These are phyloP conservation scores for Triticum dicoccoides DNA, from an alignment of 176 grass and related monocot genomes.

Conservation along the genomic window DNA sequence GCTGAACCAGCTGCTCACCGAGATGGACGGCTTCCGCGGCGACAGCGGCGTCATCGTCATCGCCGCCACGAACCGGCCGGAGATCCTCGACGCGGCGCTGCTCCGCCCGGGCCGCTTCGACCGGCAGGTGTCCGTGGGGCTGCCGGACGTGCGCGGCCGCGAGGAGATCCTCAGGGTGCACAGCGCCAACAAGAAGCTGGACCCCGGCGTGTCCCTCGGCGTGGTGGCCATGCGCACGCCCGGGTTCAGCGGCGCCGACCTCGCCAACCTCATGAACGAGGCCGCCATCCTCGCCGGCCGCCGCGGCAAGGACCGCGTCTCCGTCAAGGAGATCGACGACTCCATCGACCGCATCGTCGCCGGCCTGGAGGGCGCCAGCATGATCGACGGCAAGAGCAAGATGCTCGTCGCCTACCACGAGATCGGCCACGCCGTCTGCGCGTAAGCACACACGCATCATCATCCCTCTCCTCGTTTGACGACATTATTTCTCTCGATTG, in stretches of 20 bases:
- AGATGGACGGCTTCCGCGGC: constrained; percentile 75
- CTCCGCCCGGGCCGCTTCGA: constrained; percentile 73
- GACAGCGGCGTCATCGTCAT: constrained; percentile 74
- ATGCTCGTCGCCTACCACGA: constrained; percentile 83
- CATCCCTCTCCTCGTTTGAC: not conserved
- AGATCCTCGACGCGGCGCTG: constrained; percentile 76
- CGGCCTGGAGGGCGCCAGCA: constrained; percentile 70
- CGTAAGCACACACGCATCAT: constrained; percentile 32
- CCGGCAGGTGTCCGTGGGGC: constrained; percentile 60
- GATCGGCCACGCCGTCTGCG: constrained; percentile 87
- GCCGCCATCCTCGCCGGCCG: constrained; percentile 82
- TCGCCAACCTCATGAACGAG: constrained; percentile 94
- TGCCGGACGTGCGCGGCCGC: constrained; percentile 70
- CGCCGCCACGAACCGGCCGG: constrained; percentile 69
- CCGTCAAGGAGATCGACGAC: constrained; percentile 72
- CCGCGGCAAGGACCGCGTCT: constrained; percentile 56
- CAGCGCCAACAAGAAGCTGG: constrained; percentile 65
- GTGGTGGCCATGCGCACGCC: constrained; percentile 84
- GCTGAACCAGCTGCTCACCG: constrained; percentile 77
- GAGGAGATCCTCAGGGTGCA: constrained; percentile 83
- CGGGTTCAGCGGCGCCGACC: constrained; percentile 81
- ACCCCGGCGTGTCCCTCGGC: constrained; percentile 54
- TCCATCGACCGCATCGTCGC: constrained; percentile 84
- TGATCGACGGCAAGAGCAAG: constrained; percentile 84
- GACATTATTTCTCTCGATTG: not conserved